Base-by-base conservation (phyloP, 2,329 filamentous ascomycete genomes). In the Trichoderma simmonsii region DNA sequence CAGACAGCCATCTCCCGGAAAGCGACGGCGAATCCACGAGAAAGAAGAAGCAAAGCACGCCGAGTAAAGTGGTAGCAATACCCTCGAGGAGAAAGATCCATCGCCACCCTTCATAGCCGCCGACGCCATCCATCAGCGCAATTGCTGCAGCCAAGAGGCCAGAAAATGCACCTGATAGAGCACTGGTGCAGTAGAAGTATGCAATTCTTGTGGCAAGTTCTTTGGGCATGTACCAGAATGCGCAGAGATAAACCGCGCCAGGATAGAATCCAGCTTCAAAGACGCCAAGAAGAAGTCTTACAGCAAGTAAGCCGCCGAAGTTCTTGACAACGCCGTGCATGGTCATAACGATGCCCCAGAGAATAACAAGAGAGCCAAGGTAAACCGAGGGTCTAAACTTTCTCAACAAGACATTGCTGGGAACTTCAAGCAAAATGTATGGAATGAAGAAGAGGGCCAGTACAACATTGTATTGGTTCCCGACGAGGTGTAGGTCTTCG, bases 131-230 rank as follows among this genome's bases (percentile, higher is more conserved):
- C 93, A 97, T 95, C 77, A 95, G 93, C 15, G 93, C 93, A 74
- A 98, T 97, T 0, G 91, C 95, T 1, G 90, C 91, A 1, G 94
- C 94, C 5, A 98, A 86, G 1, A 98, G 86, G 2, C 94, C 94
- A 56, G 93, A 94, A 76, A 97, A 97, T 0, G 94, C 93, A 26
- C 93, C 92, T 0, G 93, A 92, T 4, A 95, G 83, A 0, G 91
- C 92, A 1, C 93, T 94, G 28, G 88, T 93, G 77, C 88, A 90
- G 85, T 98, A 98, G 85, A 98, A 98, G 85, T 98, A 95, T n/a
- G 91, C 93, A 83, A 95, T 98, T 48, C 96, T 90, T 77, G 94
- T 93, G 82, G 98, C 95, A 2, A 95, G 93, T 82, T 98, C 95
- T 61, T 86, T 85, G 72, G 95, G 90, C 72, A 91, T 90, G 77